Percentiles rank a stretch among this genome's conserved stretches.
phyloP scores from a whole-genome alignment of 2,329 filamentous ascomycete species.

The Colletotrichum paranaense region DNA sequence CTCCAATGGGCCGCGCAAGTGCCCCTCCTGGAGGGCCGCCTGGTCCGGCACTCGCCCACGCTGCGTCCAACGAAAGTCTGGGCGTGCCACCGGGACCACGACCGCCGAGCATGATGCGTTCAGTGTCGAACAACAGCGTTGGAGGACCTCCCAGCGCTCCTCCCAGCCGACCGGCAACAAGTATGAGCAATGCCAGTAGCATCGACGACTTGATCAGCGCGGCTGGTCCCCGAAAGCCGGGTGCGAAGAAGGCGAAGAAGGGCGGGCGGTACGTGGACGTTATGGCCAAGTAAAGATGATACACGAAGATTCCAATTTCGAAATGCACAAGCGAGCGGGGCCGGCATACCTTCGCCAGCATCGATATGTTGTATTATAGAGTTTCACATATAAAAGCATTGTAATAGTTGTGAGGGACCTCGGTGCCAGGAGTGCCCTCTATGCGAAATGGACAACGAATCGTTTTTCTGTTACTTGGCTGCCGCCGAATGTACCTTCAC shows the following conservation, averaged over 20 bases:
- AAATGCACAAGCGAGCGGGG: slow-evolving; percentile 10
- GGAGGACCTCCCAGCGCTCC: slow-evolving; percentile 59
- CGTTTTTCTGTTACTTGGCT: neutral
- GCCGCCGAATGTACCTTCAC: neutral
- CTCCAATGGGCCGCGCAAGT: slow-evolving; percentile 42
- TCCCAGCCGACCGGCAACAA: slow-evolving; percentile 78
- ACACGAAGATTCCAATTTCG: slow-evolving; percentile 7
- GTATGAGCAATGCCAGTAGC: slow-evolving; percentile 90
- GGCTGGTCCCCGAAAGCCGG: slow-evolving; percentile 74
- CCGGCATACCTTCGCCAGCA: neutral
- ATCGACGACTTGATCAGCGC: slow-evolving; percentile 93
- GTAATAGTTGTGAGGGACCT: slow-evolving; percentile 10
- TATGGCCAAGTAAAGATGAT: slow-evolving; percentile 74
- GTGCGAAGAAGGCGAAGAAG: slow-evolving; percentile 79
- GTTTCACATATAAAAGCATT: slow-evolving; percentile 13
- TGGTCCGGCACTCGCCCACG: slow-evolving; percentile 40
- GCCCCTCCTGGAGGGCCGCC: slow-evolving; percentile 37
- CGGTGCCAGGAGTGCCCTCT: neutral
- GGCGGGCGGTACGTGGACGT: slow-evolving; percentile 94
- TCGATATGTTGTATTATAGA: slow-evolving; percentile 25
- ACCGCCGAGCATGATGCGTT: slow-evolving; percentile 54
- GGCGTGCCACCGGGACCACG: slow-evolving; percentile 38
- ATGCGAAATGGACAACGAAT: neutral
- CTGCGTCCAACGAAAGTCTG: slow-evolving; percentile 49
- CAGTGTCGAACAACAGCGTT: slow-evolving; percentile 58